Base-by-base conservation (phyloP, 805 yeast species). In the Myxozyma udenii region DNA sequence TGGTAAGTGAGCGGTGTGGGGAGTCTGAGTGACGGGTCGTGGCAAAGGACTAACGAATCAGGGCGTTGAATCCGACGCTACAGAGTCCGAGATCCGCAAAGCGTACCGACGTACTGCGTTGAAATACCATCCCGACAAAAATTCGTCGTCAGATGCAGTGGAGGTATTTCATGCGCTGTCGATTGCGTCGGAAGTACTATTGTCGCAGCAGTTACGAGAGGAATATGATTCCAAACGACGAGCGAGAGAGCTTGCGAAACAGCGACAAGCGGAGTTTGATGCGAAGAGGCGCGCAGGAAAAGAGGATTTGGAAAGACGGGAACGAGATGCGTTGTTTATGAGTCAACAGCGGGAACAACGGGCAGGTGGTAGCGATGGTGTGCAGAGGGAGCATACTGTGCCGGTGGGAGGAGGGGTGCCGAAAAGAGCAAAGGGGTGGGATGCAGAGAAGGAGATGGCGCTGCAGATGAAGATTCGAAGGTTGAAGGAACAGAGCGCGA, bases 121-220 rank as follows among this genome's bases (percentile, higher is more conserved):
- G 38, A 74, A 75, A 53, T 80, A 83, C 64, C 98, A 91, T 68
- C 98, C 98, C 0, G 98, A 91, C 69, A 91, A 93, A 66, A 89
- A 81, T 3, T 65, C 79, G 1, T 74, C 95, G 52, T 84, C 84
- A 64, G 83, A 74, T 9, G 73, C 81, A 18, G 85, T 95, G 2
- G 96, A 87, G 66, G 90, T 90, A 71, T 93, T 93, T 74, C 93
- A 93, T 69, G 95, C 91, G 65, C 86, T 93, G 42, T 85, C 95
- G 19, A 96, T 90, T 69, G 98, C 98, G 1, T 90, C 85, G 67
- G 97, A 91, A 66, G 88, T 91, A 53, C 74, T 91, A 58, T 78
- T 87, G 50, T 85, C 86, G 67, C 75, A 78, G 28, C 85, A 86
- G 51, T 90, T 91, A 71, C 78, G 95, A 68, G 83, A 83, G 62